Base-by-base conservation (phyloP, 768 basidiomycete species). In the Trametes punicea region DNA sequence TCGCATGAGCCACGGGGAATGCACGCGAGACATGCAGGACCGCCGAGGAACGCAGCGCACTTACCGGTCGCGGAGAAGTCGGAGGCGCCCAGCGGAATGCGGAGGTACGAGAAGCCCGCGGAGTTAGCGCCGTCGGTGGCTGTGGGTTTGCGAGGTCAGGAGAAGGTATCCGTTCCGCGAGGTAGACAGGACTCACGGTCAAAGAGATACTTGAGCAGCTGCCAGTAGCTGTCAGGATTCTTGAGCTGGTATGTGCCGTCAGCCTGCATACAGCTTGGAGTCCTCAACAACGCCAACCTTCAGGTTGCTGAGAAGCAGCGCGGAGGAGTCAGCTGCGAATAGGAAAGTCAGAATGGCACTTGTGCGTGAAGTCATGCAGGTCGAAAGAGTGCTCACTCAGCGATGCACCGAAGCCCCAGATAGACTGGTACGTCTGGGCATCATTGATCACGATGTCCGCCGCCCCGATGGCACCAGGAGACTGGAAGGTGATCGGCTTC, bases 11-110 rank as follows among this genome's bases (percentile, higher is more conserved):
- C 29, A 48, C 18, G n/a, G n/a, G n/a, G 40, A 46, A 46, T 46
- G 52, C 27, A 36, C 7, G 34, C 34, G 34, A 10, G 34, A 36
- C 13, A 54, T 45, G 34, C 44, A 23, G 4, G 33, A 2, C 10
- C 25, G 34, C 8, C 5, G 44, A 38, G 20, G 34, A 39, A 39
- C 34, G 38, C 27, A n/a, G 31, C 6, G 20, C 21, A 52, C 76
- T 41, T 55, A 85, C 87, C 60, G 3, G 62, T 73, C 3, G 79
- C 71, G 10, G 88, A 88, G 64, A 90, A 90, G 68, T 90, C 88
- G 3, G 85, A 80, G 4, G 88, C 84, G 13, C 88, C 88, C 13
- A 90, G 75, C 0, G 88, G 80, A 34, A 90, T 74, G 9, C 88
- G 81, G 46, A 90, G 70, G 62, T 85, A 87, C 39, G 81, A 83